Conservation (phyloP, 2,329 filamentous ascomycete genomes). For the Cyphellophora attinorum region DNA sequence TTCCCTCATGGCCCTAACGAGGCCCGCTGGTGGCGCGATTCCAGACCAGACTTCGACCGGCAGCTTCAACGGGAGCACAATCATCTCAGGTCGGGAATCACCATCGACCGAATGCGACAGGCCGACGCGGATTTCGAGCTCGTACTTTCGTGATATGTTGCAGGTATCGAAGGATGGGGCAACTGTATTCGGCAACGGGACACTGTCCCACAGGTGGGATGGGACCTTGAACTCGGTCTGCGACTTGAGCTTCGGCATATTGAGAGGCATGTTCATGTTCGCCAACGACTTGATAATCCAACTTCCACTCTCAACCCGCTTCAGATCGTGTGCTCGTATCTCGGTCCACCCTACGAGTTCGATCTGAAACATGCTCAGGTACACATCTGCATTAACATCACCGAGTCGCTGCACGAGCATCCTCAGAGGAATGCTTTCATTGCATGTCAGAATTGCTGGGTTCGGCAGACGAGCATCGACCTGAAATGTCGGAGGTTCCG, state of each 20-base stretch:
- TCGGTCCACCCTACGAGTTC: constrained; percentile 71
- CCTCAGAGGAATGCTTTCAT: constrained; percentile 71
- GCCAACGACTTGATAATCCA: constrained; percentile 67
- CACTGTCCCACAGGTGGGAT: constrained; percentile 57
- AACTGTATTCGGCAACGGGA: constrained; percentile 71
- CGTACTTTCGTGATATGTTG: constrained; percentile 74
- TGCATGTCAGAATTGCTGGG: constrained; percentile 81
- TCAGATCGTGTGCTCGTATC: constrained; percentile 67
- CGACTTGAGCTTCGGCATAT: constrained; percentile 45
- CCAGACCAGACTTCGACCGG: constrained; percentile 78
- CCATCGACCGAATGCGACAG: constrained; percentile 60
- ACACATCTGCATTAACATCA: constrained; percentile 59
- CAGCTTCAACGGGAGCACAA: constrained; percentile 70
- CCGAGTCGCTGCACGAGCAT: constrained; percentile 70
- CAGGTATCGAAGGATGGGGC: constrained; percentile 81
- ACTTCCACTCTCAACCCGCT: constrained; percentile 58
- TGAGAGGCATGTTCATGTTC: constrained; percentile 63
- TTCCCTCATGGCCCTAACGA: constrained; percentile 45
- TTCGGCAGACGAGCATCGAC: constrained; percentile 80
- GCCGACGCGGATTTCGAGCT: constrained; percentile 72
- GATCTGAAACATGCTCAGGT: constrained; percentile 70
- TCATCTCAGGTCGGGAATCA: constrained; percentile 53
- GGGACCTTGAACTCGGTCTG: constrained; percentile 61
- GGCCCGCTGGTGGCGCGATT: constrained; percentile 66
- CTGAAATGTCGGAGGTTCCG: constrained; percentile 50